Percentiles rank a stretch among this genome's conserved stretches.
phyloP scores from a whole-genome alignment of 2,329 filamentous ascomycete species.

The Nemania sp. region DNA sequence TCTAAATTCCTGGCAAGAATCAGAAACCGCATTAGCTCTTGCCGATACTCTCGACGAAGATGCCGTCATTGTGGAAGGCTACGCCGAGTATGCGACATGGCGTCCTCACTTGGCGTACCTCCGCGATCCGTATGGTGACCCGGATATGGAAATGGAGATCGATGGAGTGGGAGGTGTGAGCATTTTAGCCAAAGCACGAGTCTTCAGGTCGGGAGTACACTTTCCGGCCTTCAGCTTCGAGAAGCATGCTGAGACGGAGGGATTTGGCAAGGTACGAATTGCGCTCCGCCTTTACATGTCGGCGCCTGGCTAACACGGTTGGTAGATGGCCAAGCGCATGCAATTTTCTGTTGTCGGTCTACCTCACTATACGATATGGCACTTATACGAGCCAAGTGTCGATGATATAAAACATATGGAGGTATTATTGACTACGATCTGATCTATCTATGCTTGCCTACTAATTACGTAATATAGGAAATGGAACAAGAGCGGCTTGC shows the following conservation, averaged over 20 bases:
- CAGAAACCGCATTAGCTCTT: conserved; percentile 89
- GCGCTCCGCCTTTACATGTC: conserved; percentile 13
- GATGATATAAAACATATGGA: conserved; percentile 98
- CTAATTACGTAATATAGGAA: conserved; percentile 58
- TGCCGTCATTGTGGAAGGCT: conserved; percentile 97
- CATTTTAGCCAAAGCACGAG: conserved; percentile 92
- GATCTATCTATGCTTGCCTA: neutral
- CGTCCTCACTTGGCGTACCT: conserved; percentile 95
- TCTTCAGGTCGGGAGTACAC: conserved; percentile 93
- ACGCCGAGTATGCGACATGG: conserved; percentile 99
- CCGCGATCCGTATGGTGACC: conserved; percentile 93
- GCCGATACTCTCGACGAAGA: conserved; percentile 97
- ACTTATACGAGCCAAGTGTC: conserved; percentile 98
- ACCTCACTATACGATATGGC: conserved; percentile 98
- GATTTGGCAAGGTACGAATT: conserved; percentile 84
- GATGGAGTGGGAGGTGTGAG: conserved; percentile 97
- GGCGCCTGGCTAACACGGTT: conserved; percentile 20
- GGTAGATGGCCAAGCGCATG: conserved; percentile 95
- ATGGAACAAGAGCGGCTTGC: conserved; percentile 87
- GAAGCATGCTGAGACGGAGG: conserved; percentile 97
- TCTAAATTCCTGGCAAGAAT: conserved; percentile 98
- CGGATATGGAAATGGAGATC: conserved; percentile 99
- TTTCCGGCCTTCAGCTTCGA: conserved; percentile 99
- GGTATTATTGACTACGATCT: conserved; percentile 46
- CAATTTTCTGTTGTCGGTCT: conserved; percentile 91